Percentiles rank a stretch among this genome's conserved stretches.
These are phyloP conservation scores for Pythium grandisporangium DNA, from an alignment of 352 stramenopile genomes.

Conservation along the genomic window DNA sequence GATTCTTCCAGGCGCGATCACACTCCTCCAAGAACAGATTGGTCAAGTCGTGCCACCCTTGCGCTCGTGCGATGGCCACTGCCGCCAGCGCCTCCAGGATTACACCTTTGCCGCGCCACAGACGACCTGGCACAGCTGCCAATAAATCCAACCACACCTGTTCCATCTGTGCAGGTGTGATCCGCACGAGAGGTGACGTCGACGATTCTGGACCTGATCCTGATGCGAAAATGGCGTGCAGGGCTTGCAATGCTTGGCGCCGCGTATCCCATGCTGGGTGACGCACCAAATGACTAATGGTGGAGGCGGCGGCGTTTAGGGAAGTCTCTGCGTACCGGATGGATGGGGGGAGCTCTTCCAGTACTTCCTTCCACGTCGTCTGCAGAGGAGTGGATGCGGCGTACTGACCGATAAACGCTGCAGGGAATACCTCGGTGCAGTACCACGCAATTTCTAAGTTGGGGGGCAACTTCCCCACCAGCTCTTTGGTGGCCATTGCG, in stretches of 20 bases:
- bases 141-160: constrained; percentile 45
- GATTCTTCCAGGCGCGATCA: constrained; percentile 48
- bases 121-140: constrained; percentile 41
- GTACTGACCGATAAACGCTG: constrained; percentile 68
- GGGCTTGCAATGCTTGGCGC: constrained; percentile 47
- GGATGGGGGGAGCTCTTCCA: constrained; percentile 60
- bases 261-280: constrained; percentile 76
- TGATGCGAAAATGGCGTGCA: constrained; percentile 54
- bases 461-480: constrained; percentile 49
- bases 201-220: too few species aligned
- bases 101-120: constrained; percentile 72
- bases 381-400: constrained; percentile 33
- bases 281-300: constrained; percentile 33
- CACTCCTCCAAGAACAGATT: constrained; percentile 43
- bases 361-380: constrained; percentile 38
- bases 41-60: constrained; percentile 21
- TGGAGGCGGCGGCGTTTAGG: constrained; percentile 28
- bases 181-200: constrained; percentile 30
- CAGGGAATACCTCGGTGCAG: constrained; percentile 52
- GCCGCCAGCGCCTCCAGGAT: constrained; percentile 62
- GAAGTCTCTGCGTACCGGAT: constrained; percentile 41
- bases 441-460: constrained; percentile 56
- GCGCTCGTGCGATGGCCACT: constrained; percentile 16
- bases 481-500: constrained; percentile 54
- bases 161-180: constrained; percentile 29